Conservation (phyloP, 2,329 filamentous ascomycete genomes). For the Fusarium pseudograminearum region DNA sequence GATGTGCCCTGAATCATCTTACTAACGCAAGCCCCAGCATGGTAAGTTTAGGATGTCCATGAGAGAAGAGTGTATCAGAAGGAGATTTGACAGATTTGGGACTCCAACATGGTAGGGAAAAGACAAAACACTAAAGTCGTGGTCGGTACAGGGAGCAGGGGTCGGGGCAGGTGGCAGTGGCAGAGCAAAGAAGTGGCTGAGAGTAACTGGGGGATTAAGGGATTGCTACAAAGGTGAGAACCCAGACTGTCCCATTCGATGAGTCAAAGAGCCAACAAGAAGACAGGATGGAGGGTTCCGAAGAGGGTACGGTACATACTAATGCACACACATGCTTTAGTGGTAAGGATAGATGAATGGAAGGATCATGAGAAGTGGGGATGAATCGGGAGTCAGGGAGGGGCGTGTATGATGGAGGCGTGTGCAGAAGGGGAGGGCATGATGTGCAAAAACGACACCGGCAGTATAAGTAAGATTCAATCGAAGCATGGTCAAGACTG, state of each 20-base stretch:
- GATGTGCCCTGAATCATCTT: slow-evolving; percentile 57
- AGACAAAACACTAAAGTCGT: slow-evolving; percentile 20
- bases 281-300: slow-evolving; percentile 38
- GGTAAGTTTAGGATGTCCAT: slow-evolving; percentile 30
- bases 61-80: slow-evolving; percentile 57
- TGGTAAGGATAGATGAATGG: slow-evolving; percentile 34
- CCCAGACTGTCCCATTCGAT: slow-evolving; percentile 26
- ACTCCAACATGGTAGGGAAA: slow-evolving; percentile 15
- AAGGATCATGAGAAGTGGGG: slow-evolving; percentile 45
- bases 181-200: slow-evolving; percentile 41
- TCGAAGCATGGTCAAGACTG: slow-evolving; percentile 12
- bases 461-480: not conserved
- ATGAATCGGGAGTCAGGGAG: slow-evolving; percentile 41
- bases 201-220: slow-evolving; percentile 20
- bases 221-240: slow-evolving; percentile 18
- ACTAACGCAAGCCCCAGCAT: slow-evolving; percentile 49
- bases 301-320: slow-evolving; percentile 32
- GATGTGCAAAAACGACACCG: slow-evolving; percentile 7
- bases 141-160: slow-evolving; percentile 25
- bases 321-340: slow-evolving; percentile 15
- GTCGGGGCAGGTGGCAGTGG: slow-evolving; percentile 24
- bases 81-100: slow-evolving; percentile 51
- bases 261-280: slow-evolving; percentile 42
- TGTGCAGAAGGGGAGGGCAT: slow-evolving; percentile 2
- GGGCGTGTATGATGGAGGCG: slow-evolving; percentile 32